A percentile compares a stretch with the other conserved stretches of the same genome.
Evolutionary conservation across 176 grass and related monocot genomes (phyloP).

Genomic region (Musa beccarii): DNA sequence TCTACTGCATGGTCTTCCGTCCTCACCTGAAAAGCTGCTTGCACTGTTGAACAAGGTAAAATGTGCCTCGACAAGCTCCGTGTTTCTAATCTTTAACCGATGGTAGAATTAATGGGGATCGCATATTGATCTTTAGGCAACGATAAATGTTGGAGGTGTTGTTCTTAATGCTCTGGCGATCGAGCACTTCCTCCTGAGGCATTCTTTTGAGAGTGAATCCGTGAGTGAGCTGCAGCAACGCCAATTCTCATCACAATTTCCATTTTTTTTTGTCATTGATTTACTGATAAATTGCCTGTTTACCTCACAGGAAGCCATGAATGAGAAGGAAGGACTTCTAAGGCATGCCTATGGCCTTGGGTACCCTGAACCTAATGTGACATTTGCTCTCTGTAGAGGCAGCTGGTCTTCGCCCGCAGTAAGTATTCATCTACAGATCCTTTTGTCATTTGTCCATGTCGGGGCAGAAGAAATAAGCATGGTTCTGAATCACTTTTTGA

Average conservation of each 20-base stretch:
- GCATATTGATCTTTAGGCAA: constrained; percentile 26
- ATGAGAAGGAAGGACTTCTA: constrained; percentile 37
- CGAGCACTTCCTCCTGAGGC: constrained; percentile 79
- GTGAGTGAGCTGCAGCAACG: constrained; percentile 16
- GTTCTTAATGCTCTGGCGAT: constrained; percentile 55
- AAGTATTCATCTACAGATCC: constrained; percentile 5
- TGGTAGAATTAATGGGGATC: too few relatives aligned
- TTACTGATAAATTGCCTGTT: neutral
- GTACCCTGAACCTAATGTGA: constrained; percentile 87
- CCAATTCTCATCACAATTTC: neutral
- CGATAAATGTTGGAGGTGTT: constrained; percentile 67
- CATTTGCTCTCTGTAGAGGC: constrained; percentile 90
- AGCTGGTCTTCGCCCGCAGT: constrained; percentile 78
- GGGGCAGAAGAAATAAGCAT: too few relatives aligned
- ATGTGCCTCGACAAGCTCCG: neutral
- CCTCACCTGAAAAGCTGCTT: constrained; percentile 64
- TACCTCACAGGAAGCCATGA: constrained; percentile 35
- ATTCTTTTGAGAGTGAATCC: constrained; percentile 42
- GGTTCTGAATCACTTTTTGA: too few relatives aligned
- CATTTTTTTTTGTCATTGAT: neutral
- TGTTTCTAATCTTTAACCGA: neutral
- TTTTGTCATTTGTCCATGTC: too few relatives aligned
- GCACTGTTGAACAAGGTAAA: constrained; percentile 61
- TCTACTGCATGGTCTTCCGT: constrained; percentile 69
- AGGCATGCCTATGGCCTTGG: constrained; percentile 53